Conservation (phyloP, 305 asterid species). For the Fraxinus greggii region DNA sequence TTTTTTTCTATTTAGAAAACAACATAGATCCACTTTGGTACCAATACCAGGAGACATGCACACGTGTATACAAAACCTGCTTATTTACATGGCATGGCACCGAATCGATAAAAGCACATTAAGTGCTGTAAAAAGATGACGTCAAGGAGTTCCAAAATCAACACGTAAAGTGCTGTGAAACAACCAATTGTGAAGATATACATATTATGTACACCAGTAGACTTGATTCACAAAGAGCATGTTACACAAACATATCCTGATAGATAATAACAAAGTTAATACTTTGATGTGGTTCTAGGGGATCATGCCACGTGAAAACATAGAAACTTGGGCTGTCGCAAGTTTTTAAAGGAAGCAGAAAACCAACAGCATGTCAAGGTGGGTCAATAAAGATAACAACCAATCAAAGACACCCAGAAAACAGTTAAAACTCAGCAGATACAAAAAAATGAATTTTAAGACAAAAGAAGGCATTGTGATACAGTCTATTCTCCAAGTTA, state of each 20-base stretch:
- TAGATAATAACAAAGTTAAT: not conserved
- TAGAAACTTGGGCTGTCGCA: not conserved
- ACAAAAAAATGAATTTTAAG: not conserved
- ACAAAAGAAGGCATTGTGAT: not conserved
- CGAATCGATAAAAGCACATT: not conserved
- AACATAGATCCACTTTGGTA: not conserved
- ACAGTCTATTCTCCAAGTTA: not conserved
- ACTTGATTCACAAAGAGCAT: conserved; percentile 11
- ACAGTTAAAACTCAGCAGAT: not conserved
- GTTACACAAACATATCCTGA: conserved; percentile 12
- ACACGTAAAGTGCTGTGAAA: not conserved
- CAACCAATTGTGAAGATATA: not conserved
- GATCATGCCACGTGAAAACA: not conserved
- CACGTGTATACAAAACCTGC: not conserved
- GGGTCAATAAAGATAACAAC: not conserved
- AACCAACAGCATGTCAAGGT: not conserved
- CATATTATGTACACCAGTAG: not conserved
- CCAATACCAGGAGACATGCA: not conserved
- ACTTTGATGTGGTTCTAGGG: not conserved
- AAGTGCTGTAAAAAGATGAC: not conserved
- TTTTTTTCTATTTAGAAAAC: not conserved
- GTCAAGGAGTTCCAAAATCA: not conserved
- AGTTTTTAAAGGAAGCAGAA: not conserved
- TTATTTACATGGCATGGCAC: not conserved
- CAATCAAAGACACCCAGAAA: not conserved